Percentiles rank a stretch among this genome's conserved stretches.
Evolutionary conservation across 73 alveolate genomes (phyloP).

Genomic region (Paramecium sexaurelia): DNA sequence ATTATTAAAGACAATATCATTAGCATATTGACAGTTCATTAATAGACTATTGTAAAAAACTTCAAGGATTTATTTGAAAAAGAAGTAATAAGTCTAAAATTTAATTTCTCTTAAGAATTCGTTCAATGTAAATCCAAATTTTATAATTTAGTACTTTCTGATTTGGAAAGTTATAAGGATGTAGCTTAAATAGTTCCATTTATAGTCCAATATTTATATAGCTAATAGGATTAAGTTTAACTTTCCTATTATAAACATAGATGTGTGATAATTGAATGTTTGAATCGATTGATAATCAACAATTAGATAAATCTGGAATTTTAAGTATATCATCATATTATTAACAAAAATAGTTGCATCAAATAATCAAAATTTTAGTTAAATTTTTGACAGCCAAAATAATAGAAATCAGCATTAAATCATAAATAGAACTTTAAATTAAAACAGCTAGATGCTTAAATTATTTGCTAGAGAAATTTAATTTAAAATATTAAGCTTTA

Average conservation of each 20-base stretch:
- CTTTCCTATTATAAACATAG: background rate
- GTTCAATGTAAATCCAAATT: background rate
- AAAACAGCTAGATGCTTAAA: conserved; percentile 9
- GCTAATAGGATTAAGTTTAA: background rate
- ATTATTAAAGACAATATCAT: background rate
- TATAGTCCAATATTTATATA: background rate
- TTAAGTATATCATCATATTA: background rate
- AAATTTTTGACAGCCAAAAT: background rate
- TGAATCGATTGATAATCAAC: background rate
- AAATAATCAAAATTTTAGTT: background rate
- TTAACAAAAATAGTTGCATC: background rate
- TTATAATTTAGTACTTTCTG: background rate
- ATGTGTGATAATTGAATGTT: background rate
- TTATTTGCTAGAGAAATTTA: conserved; percentile 9
- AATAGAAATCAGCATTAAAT: background rate
- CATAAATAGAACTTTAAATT: background rate
- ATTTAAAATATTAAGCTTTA: background rate
- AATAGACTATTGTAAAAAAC: background rate
- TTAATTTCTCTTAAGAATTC: background rate
- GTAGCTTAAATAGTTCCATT: conserved; percentile 3
- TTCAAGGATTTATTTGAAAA: conserved; percentile 17
- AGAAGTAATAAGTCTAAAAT: conserved; percentile 23
- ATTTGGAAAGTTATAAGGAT: background rate
- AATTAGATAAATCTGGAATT: background rate
- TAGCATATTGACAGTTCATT: background rate